Conservation (phyloP, 2,329 filamentous ascomycete species). For the Chaetomium strumarium region DNA sequence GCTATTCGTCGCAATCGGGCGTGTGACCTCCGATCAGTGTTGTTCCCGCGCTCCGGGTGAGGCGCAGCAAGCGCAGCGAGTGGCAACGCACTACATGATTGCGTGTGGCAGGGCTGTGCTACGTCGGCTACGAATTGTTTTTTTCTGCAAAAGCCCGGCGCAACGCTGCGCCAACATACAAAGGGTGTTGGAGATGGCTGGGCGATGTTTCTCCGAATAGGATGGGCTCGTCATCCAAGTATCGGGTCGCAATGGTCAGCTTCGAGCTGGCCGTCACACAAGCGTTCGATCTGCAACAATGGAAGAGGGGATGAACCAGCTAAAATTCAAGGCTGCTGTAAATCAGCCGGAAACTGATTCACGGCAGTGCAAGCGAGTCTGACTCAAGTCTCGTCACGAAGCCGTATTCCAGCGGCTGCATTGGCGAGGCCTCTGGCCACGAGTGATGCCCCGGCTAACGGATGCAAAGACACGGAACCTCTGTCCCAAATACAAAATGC, state of each 20-base stretch:
- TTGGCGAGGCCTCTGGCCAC: too few relatives aligned
- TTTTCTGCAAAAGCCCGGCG: not conserved
- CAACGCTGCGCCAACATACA: not conserved
- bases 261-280: not conserved
- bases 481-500: too few relatives aligned
- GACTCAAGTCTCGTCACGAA: too few relatives aligned
- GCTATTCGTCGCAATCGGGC: not conserved
- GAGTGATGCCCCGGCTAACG: too few relatives aligned
- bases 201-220: not conserved
- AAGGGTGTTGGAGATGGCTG: not conserved
- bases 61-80: slow-evolving; percentile 15
- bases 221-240: not conserved
- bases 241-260: not conserved
- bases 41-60: not conserved
- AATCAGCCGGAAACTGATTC: not conserved
- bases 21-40: not conserved
- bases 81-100: not conserved
- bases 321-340: not conserved
- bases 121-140: not conserved
- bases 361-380: too few relatives aligned
- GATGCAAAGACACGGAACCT: too few relatives aligned
- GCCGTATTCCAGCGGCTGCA: too few relatives aligned
- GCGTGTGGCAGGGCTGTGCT: slow-evolving; percentile 2
- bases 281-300: not conserved
- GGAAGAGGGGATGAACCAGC: not conserved